A percentile compares a stretch with the other conserved stretches of the same genome.
phyloP scores from a whole-genome alignment of 345 rosid genomes.

The Populus deltoides region DNA sequence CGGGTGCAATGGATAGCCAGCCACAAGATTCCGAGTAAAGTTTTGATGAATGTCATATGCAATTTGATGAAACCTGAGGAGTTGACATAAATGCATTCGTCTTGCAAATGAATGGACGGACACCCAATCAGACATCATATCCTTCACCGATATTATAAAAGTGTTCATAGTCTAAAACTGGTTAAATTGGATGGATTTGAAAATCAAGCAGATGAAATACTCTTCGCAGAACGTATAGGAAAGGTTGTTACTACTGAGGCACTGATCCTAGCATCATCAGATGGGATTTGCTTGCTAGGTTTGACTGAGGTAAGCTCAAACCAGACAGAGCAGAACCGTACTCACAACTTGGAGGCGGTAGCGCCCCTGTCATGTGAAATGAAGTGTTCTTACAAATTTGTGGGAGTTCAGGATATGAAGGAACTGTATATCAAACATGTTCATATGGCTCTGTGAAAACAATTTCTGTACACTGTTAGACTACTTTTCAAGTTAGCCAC shows the following conservation, averaged over 20 bases:
- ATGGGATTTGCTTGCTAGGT: slow-evolving; percentile 16
- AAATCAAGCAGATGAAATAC: slow-evolving; percentile 25
- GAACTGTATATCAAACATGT: slow-evolving; percentile 22
- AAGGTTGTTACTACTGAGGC: slow-evolving; percentile 26
- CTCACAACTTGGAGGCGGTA: background rate
- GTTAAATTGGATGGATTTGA: slow-evolving; percentile 48
- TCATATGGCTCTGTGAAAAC: slow-evolving; percentile 21
- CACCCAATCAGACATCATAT: background rate
- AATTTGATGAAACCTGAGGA: background rate
- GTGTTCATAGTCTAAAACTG: slow-evolving; percentile 23
- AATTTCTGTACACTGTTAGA: background rate
- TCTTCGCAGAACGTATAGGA: slow-evolving; percentile 28
- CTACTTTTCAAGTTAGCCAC: background rate
- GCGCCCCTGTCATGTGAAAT: background rate
- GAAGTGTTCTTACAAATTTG: background rate
- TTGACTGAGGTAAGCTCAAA: background rate
- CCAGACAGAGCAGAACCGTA: slow-evolving; percentile 2
- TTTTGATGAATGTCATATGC: background rate
- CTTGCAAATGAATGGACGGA: background rate
- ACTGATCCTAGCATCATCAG: slow-evolving; percentile 24
- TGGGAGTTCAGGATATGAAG: slow-evolving; percentile 9
- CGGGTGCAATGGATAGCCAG: background rate
- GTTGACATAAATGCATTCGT: background rate
- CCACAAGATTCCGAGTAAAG: background rate
- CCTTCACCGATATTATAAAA: background rate